These are phyloP conservation scores for Pachyrhizus erosus DNA, from an alignment of 306 rosid species.

Conservation along the genomic window DNA sequence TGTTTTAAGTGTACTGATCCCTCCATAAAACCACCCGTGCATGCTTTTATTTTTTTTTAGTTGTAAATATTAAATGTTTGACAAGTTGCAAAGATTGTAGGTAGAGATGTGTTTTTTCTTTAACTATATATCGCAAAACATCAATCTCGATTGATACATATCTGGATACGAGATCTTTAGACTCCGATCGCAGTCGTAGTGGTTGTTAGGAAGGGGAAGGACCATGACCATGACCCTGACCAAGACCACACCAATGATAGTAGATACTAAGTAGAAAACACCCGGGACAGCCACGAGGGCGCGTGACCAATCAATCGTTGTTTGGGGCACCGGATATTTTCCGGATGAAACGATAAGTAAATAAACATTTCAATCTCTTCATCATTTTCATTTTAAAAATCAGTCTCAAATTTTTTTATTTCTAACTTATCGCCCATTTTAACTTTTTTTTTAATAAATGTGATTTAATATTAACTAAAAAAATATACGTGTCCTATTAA, in stretches of 20 bases:
- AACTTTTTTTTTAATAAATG: too few species aligned
- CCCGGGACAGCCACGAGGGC: neutral
- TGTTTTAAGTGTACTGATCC: neutral
- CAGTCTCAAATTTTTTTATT: too few species aligned
- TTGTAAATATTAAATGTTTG: neutral
- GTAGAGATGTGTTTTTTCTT: neutral
- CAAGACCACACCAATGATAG: neutral
- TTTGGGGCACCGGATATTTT: neutral
- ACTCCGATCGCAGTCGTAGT: conserved; percentile 22
- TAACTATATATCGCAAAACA: conserved; percentile 33
- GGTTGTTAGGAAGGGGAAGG: neutral
- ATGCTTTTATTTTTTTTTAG: neutral
- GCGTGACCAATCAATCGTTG: neutral
- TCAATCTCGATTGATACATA: neutral
- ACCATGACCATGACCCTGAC: neutral
- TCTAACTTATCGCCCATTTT: too few species aligned
- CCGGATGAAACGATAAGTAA: neutral
- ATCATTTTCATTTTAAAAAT: neutral
- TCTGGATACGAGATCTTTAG: conserved; percentile 24
- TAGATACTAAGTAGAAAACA: neutral
- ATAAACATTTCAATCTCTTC: neutral
- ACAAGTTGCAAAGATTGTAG: neutral
- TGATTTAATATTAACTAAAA: too few species aligned
- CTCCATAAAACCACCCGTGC: neutral
- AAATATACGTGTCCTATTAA: too few species aligned